Evolutionary conservation across 176 grass and related monocot genomes (phyloP).

Genomic region (Pharus latifolius): DNA sequence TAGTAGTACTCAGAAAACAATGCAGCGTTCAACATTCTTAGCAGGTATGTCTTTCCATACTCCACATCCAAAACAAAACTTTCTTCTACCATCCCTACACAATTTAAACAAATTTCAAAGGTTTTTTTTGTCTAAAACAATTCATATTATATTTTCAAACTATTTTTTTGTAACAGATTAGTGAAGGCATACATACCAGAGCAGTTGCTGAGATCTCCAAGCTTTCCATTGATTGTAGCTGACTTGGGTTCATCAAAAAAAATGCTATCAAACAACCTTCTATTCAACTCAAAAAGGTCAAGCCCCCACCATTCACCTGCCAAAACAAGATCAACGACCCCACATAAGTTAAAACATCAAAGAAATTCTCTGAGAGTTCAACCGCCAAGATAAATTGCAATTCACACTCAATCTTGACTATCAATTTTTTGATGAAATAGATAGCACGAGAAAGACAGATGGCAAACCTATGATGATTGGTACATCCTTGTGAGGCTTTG

Average conservation of each 20-base stretch:
- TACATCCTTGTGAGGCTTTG: background rate
- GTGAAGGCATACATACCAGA: no score
- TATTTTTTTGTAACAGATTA: no score
- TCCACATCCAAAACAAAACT: slow-evolving; percentile 33
- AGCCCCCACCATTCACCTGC: slow-evolving; percentile 34
- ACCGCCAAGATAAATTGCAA: no score
- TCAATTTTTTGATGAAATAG: no score
- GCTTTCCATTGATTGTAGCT: slow-evolving; percentile 41
- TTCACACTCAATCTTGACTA: no score
- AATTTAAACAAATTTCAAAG: no score
- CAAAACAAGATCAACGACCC: background rate
- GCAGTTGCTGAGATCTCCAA: slow-evolving; percentile 33
- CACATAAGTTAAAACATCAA: no score
- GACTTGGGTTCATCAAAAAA: slow-evolving; percentile 24
- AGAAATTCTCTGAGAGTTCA: no score
- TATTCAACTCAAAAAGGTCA: background rate
- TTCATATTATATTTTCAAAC: background rate
- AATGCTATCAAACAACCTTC: background rate
- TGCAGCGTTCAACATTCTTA: background rate
- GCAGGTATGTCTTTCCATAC: background rate
- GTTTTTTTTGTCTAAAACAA: no score
- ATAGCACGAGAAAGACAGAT: no score
- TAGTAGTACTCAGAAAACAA: slow-evolving; percentile 8
- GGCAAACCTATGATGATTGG: slow-evolving; percentile 11
- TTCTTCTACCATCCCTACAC: slow-evolving; percentile 9